phyloP scores from a whole-genome alignment of 495 filamentous ascomycete genomes.

The Talaromyces adpressus region DNA sequence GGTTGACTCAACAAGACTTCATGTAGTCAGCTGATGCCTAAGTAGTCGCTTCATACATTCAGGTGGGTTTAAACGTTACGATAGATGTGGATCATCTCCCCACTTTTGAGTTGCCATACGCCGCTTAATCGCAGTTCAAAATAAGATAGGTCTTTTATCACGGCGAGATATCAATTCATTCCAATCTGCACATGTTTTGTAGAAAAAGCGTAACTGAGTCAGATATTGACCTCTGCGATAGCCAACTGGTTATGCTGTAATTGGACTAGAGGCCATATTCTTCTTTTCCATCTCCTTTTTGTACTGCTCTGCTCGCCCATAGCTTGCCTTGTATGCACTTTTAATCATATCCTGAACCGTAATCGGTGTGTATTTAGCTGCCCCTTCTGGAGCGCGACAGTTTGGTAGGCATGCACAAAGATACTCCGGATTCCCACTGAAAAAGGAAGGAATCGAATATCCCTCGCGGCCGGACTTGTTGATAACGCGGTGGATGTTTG shows the following conservation, averaged over 20 bases:
- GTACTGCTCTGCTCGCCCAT: slow-evolving; percentile 27
- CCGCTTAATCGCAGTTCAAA: not conserved
- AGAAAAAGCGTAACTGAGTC: not conserved
- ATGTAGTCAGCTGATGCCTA: not conserved
- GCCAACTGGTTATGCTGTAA: not conserved
- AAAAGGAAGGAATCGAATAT: slow-evolving; percentile 59
- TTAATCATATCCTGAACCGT: slow-evolving; percentile 30
- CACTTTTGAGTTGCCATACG: not conserved
- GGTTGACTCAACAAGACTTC: not conserved
- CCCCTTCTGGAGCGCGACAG: slow-evolving; percentile 28
- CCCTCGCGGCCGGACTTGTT: slow-evolving; percentile 37
- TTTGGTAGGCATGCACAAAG: slow-evolving; percentile 48
- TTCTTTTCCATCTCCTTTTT: slow-evolving; percentile 21
- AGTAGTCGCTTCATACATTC: no score
- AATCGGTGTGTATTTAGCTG: slow-evolving; percentile 43
- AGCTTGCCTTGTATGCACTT: slow-evolving; percentile 26
- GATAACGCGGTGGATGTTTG: slow-evolving; percentile 48
- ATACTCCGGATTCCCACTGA: slow-evolving; percentile 47
- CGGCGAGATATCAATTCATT: not conserved
- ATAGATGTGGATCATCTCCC: not conserved
- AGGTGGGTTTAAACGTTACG: not conserved
- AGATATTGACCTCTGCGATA: not conserved
- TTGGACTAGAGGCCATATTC: slow-evolving; percentile 3
- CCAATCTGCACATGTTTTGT: not conserved
- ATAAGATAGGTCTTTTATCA: not conserved